Conservation (phyloP, 306 rosid genomes). For the Begonia fuchsioides region DNA sequence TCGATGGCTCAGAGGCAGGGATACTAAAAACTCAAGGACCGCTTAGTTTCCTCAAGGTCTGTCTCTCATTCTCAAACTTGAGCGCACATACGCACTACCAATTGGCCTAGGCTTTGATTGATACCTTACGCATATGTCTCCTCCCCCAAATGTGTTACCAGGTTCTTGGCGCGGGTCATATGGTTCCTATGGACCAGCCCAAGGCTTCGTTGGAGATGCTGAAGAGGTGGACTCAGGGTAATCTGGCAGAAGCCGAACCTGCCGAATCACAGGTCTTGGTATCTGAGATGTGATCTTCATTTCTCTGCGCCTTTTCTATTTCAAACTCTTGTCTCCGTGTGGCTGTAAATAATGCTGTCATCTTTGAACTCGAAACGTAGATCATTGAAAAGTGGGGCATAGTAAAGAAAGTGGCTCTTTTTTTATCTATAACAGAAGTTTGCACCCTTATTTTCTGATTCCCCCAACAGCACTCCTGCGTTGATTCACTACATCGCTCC, state of each 20-base stretch:
- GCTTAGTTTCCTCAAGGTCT: conserved; percentile 85
- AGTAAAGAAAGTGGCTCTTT: too few relatives aligned
- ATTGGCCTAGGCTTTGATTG: too few relatives aligned
- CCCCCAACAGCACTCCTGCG: too few relatives aligned
- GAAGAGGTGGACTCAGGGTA: conserved; percentile 72
- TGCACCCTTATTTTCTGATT: too few relatives aligned
- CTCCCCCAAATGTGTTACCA: conserved; percentile 17
- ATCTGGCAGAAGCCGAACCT: conserved; percentile 26
- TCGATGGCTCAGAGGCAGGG: conserved; percentile 75
- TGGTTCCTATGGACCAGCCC: conserved; percentile 99
- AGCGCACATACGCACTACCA: too few relatives aligned
- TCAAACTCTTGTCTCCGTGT: too few relatives aligned
- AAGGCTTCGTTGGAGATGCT: conserved; percentile 88
- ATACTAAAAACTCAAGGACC: conserved; percentile 65
- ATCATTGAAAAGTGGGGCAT: too few relatives aligned
- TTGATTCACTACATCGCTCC: conserved; percentile 4
- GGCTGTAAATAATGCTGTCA: too few relatives aligned
- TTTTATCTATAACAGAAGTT: too few relatives aligned
- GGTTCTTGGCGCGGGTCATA: conserved; percentile 95
- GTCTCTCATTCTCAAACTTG: conserved; percentile 7
- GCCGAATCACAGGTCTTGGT: conserved; percentile 22
- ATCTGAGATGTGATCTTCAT: conserved; percentile 40
- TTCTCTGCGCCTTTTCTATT: too few relatives aligned
- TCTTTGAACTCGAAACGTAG: too few relatives aligned
- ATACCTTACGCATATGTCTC: too few relatives aligned